Evolutionary conservation across 495 filamentous ascomycete species (phyloP).

Genomic region (Aspergillus bertholletiae): DNA sequence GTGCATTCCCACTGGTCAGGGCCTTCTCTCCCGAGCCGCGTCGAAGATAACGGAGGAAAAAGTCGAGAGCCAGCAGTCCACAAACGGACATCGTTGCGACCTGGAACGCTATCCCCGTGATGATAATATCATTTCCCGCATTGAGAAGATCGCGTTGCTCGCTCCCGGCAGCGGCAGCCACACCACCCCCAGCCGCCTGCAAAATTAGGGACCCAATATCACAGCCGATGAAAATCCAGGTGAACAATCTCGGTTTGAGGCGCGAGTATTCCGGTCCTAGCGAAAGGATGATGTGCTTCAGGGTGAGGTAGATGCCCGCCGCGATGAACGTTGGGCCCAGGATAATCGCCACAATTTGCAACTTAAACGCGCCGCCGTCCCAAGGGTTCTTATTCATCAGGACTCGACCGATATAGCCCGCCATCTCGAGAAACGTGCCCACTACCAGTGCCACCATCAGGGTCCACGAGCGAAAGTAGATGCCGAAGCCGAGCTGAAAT

Average conservation of each 20-base stretch:
- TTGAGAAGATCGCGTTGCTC: conserved; percentile 7
- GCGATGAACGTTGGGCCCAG: conserved; percentile 64
- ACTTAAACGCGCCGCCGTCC: conserved; percentile 55
- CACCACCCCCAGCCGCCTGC: conserved; percentile 62
- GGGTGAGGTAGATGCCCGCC: conserved; percentile 63
- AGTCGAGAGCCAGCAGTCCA: conserved; percentile 47
- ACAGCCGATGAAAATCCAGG: conserved; percentile 64
- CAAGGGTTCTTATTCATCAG: conserved; percentile 59
- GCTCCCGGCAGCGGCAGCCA: conserved; percentile 48
- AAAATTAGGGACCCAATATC: conserved; percentile 61
- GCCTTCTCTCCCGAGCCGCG: conserved; percentile 34
- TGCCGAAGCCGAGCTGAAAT: conserved; percentile 45
- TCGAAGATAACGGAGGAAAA: conserved; percentile 40
- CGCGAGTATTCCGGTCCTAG: conserved; percentile 52
- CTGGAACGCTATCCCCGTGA: conserved; percentile 69
- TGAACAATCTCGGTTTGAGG: conserved; percentile 56
- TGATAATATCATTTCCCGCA: conserved; percentile 58
- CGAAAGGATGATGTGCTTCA: conserved; percentile 60
- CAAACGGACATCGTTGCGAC: conserved; percentile 60
- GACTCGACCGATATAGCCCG: conserved; percentile 60
- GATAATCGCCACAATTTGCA: conserved; percentile 65
- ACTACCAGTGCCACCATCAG: conserved; percentile 50
- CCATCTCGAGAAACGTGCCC: conserved; percentile 45
- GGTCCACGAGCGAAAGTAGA: conserved; percentile 60
- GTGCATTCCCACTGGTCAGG: conserved; percentile 12